Base-by-base conservation (phyloP, 1,139 yeast genomes). In the Taphrina sp. region DNA sequence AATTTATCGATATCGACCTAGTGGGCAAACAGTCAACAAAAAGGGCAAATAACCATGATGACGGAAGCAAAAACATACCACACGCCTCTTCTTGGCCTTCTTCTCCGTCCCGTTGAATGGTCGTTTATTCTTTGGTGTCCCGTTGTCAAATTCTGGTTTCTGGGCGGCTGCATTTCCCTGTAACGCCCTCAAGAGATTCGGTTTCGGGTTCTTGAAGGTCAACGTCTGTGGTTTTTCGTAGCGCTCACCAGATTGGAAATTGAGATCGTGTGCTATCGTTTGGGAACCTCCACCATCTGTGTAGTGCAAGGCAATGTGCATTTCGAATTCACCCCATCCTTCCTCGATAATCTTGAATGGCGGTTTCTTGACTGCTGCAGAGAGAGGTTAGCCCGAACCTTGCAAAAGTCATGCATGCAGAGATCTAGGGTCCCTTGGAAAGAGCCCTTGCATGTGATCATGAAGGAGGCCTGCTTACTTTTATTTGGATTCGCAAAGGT, bases 281-380 rank as follows among this genome's bases (percentile, higher is more conserved):
- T 86, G 78, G 68, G 89, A 96, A 46, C 96, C 97, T 54, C 84
- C 85, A 66, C 85, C 85, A 59, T 95, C 97, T 31, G 85, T 77
- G 58, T 86, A 75, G 63, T 84, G 86, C 58, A 89, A 75, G 17
- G 86, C 77, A 62, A 92, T 83, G 47, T 87, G 88, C 67, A 92
- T 78, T 67, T 90, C 96, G 66, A 90, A 90, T 64, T 92, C 98
- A 67, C 98, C 98, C 98, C 98, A 92, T 47, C 98, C 98, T 73
- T 88, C 85, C 70, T 92, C 98, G 67, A 83, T 87, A 56, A 92
- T 84, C 66, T 74, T 78, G 72, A 90, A 92, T n/a, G 98, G 98
- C 19, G 86, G 80, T 65, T 82, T 82, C 66, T 86, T 88, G 65
- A 88, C 70, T 5, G 84, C 76, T 58, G 38, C 2, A n/a, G 7